These are phyloP conservation scores for Fusarium albidum DNA, from an alignment of 2,329 filamentous ascomycete genomes.

Conservation along the genomic window DNA sequence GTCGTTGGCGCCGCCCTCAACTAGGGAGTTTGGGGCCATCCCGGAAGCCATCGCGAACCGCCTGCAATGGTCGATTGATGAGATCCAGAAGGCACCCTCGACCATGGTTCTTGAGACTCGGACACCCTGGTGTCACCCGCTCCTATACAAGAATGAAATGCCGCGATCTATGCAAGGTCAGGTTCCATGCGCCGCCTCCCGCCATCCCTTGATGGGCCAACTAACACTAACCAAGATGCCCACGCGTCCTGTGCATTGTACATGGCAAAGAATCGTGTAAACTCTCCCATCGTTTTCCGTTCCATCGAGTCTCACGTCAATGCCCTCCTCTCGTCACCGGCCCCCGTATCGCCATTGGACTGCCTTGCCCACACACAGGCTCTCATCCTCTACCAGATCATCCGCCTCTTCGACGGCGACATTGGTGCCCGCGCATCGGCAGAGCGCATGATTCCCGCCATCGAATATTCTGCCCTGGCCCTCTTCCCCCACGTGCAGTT, in stretches of 20 bases:
- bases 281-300: slow-evolving; percentile 57
- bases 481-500: slow-evolving; percentile 46
- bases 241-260: slow-evolving; percentile 62
- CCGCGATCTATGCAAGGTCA: slow-evolving; percentile 59
- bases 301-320: slow-evolving; percentile 55
- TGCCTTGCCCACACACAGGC: slow-evolving; percentile 56
- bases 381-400: slow-evolving; percentile 58
- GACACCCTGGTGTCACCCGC: slow-evolving; percentile 62
- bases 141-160: slow-evolving; percentile 61
- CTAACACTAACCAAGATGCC: slow-evolving; percentile 51
- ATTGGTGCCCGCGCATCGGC: slow-evolving; percentile 51
- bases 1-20: slow-evolving; percentile 34
- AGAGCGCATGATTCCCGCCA: slow-evolving; percentile 43
- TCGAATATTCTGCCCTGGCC: slow-evolving; percentile 46
- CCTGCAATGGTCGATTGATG: slow-evolving; percentile 56
- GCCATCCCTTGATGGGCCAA: background rate
- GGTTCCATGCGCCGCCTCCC: background rate
- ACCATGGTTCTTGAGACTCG: slow-evolving; percentile 58
- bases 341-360: slow-evolving; percentile 39
- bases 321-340: slow-evolving; percentile 50
- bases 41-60: slow-evolving; percentile 43
- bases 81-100: slow-evolving; percentile 58
- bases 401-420: slow-evolving; percentile 60
- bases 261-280: slow-evolving; percentile 56
- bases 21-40: slow-evolving; percentile 32